Evolutionary conservation across 148 eudicot species (phyloP).

Genomic region (Rhododendron williamsianum): DNA sequence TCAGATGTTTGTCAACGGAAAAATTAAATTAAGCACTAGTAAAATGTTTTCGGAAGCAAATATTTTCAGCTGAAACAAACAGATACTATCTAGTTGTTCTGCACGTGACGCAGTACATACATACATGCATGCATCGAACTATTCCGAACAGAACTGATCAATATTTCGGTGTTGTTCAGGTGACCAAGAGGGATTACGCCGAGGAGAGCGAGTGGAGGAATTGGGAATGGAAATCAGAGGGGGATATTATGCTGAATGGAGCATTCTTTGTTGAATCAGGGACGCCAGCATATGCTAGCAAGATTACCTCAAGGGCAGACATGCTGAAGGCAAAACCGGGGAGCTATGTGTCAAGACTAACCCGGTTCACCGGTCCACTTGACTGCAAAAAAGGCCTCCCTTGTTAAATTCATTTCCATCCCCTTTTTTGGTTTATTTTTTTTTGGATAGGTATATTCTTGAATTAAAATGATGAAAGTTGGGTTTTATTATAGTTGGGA

Average conservation of each 20-base stretch:
- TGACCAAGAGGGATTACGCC: conserved; percentile 40
- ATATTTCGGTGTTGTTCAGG: conserved; percentile 18
- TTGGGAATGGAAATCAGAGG: conserved; percentile 56
- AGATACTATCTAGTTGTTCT: no score
- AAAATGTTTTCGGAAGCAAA: no score
- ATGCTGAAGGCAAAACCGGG: conserved; percentile 31
- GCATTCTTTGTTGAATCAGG: conserved; percentile 47
- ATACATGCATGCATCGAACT: not conserved
- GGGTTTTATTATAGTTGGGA: not conserved
- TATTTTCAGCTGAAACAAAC: no score
- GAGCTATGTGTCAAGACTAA: conserved; percentile 29
- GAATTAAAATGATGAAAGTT: not conserved
- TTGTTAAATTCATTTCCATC: conserved; percentile 4
- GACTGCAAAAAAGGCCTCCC: conserved; percentile 25
- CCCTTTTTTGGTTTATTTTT: not conserved
- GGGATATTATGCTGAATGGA: conserved; percentile 39
- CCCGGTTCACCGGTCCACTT: conserved; percentile 41
- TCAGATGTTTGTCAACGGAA: no score
- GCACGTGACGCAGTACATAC: no score
- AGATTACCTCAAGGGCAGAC: conserved; percentile 1
- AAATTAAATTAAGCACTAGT: no score
- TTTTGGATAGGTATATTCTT: not conserved
- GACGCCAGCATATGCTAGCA: not conserved
- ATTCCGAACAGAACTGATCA: not conserved
- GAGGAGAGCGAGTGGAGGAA: conserved; percentile 26